Conservation (phyloP, 2,329 filamentous ascomycete species). For the Monilinia aucupariae region DNA sequence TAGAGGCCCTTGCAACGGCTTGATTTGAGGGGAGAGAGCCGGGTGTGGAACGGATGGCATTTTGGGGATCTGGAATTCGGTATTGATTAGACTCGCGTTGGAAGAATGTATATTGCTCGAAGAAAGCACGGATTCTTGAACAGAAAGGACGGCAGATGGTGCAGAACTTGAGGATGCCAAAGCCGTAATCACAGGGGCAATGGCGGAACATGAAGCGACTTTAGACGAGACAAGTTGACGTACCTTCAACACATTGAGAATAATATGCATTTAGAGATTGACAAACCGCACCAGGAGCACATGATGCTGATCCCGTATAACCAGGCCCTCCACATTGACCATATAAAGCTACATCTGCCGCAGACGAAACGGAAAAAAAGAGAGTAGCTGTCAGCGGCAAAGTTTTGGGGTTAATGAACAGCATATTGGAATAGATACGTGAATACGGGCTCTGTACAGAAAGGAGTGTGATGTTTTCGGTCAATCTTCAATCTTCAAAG, state of each 20-base stretch:
- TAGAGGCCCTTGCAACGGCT: background rate
- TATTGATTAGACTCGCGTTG: background rate
- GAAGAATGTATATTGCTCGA: background rate
- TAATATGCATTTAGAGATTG: conserved; percentile 11
- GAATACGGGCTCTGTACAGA: no score
- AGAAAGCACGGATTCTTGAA: background rate
- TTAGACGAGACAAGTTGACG: background rate
- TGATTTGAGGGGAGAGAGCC: background rate
- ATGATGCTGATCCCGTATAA: conserved; percentile 32
- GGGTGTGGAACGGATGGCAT: background rate
- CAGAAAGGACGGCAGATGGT: background rate
- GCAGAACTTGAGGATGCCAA: background rate
- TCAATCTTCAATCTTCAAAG: no score
- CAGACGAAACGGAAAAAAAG: background rate
- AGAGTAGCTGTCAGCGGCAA: conserved; percentile 2
- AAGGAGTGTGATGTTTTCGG: background rate
- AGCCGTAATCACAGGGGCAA: background rate
- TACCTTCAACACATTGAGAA: conserved; percentile 6
- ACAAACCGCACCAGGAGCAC: conserved; percentile 28
- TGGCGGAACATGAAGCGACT: background rate
- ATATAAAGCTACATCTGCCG: conserved; percentile 12
- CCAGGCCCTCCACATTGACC: conserved; percentile 30
- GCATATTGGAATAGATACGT: background rate
- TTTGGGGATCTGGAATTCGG: background rate
- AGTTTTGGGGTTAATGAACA: background rate